Percentiles rank a stretch among this genome's conserved stretches.
Evolutionary conservation across 225 moss, liverwort and hornwort species (phyloP).

Genomic region (Polytrichum commune): DNA sequence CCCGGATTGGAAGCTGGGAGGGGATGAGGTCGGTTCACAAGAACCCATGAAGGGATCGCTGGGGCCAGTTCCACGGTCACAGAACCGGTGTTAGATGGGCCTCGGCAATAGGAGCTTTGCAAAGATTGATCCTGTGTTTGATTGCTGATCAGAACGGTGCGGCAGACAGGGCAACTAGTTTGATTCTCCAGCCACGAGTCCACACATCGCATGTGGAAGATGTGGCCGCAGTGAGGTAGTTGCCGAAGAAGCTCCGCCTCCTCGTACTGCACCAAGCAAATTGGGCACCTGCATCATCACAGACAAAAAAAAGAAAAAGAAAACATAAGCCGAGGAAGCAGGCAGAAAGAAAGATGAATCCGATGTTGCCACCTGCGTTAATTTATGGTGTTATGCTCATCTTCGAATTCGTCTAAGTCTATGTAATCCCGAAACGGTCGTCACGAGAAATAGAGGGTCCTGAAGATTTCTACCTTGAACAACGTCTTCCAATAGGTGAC

Average conservation of each 20-base stretch:
- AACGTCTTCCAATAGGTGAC: too few relatives aligned
- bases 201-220: conserved; percentile 42
- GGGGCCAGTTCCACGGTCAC: not conserved
- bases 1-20: conserved; percentile 20
- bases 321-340: not conserved
- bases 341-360: not conserved
- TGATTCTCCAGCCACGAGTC: conserved; percentile 32
- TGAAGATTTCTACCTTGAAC: not conserved
- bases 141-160: conserved; percentile 19
- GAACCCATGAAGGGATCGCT: conserved; percentile 26
- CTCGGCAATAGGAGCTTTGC: conserved; percentile 4
- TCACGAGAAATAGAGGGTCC: too few relatives aligned
- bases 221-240: conserved; percentile 40
- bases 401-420: too few relatives aligned
- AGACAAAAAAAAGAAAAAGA: too few relatives aligned
- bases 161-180: conserved; percentile 39
- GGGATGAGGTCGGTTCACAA: conserved; percentile 37
- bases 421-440: too few relatives aligned
- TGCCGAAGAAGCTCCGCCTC: conserved; percentile 26
- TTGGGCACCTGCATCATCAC: conserved; percentile 31
- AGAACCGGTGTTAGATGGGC: not conserved
- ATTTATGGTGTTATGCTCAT: too few relatives aligned
- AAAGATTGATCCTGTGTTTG: conserved; percentile 2
- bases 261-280: conserved; percentile 32
- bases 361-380: too few relatives aligned